Conservation (phyloP, 2,329 filamentous ascomycete species). For the Calonectria hongkongensis region DNA sequence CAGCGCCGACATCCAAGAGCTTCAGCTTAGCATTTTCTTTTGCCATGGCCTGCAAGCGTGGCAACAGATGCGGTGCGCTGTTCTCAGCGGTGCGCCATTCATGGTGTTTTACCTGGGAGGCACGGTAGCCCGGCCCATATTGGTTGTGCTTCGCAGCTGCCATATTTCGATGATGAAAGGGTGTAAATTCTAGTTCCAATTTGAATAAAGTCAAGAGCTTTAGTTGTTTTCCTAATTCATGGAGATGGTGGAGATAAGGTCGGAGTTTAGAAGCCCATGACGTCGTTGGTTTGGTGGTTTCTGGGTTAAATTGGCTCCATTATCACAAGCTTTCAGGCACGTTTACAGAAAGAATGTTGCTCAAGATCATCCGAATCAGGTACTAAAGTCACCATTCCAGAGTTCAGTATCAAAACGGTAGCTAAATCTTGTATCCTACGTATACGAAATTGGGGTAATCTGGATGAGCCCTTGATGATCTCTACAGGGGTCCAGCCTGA, state of each 20-base stretch:
- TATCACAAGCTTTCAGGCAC: constrained; percentile 11
- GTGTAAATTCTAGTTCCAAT: too few relatives aligned
- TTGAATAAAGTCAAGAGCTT: background rate
- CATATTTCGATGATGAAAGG: constrained; percentile 40
- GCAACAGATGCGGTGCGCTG: constrained; percentile 66
- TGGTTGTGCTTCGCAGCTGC: constrained; percentile 49
- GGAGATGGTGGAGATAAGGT: constrained; percentile 26
- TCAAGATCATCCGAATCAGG: background rate
- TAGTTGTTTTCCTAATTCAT: background rate
- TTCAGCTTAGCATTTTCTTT: constrained; percentile 57
- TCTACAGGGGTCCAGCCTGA: background rate
- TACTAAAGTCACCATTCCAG: background rate
- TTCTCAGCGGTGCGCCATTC: constrained; percentile 65
- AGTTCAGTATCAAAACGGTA: background rate
- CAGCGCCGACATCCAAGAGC: constrained; percentile 70
- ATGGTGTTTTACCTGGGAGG: constrained; percentile 56
- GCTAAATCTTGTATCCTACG: background rate
- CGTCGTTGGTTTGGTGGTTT: background rate
- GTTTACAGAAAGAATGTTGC: background rate
- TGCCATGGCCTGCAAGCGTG: constrained; percentile 57
- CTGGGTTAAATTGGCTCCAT: background rate
- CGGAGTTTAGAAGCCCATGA: constrained; percentile 21
- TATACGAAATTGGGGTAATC: background rate
- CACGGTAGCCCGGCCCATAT: constrained; percentile 54
- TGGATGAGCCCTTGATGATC: background rate